Evolutionary conservation across 345 rosid genomes (phyloP), one percentile per base, ranked within the genome.

Genomic region (Gossypium arboreum): DNA sequence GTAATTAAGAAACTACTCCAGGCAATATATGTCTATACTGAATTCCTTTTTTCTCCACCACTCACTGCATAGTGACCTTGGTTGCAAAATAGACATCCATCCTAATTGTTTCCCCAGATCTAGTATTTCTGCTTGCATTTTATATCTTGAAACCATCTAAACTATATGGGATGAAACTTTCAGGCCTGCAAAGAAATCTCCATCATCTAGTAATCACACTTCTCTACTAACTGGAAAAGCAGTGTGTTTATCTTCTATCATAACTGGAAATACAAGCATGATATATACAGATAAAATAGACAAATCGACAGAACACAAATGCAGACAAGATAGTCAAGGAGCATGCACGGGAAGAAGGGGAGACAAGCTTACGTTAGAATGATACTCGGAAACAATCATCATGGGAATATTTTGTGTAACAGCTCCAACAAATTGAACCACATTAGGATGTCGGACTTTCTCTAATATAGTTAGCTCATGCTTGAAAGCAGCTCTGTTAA

Each of bases 381-480:
- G 92, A 80, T 84, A 82, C 85, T 95, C 99, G 62, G 81, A 79
- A 76, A 93, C 93, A 80, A 95, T 93, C 99, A 95, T 95, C 99
- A 95, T 90, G 0, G 99, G 99, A 72, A 88, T 65, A 73, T 95
- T 93, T 81, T 95, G 99, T 66, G 99, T 95, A 50, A 95, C 99
- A 61, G 99, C 98, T 83, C 99, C 99, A 75, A 95, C 98, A 84
- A 95, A 95, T 74, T 95, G 99, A 79, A 95, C 90, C 70, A 95
- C 89, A 84, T 95, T 95, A 25, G 99, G 99, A 89, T 95, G 99
- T 65, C 99, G 84, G 59, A 88, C 98, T 81, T 87, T 93, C 77
- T 92, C 98, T 73, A 95, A 79, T 73, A 91, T 72, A 58, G 94
- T 91, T 24, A 95, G 86, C 86, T 95, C 99, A 69, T 89, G 73